phyloP scores from a whole-genome alignment of 306 rosid genomes.

The Corylus avellana region DNA sequence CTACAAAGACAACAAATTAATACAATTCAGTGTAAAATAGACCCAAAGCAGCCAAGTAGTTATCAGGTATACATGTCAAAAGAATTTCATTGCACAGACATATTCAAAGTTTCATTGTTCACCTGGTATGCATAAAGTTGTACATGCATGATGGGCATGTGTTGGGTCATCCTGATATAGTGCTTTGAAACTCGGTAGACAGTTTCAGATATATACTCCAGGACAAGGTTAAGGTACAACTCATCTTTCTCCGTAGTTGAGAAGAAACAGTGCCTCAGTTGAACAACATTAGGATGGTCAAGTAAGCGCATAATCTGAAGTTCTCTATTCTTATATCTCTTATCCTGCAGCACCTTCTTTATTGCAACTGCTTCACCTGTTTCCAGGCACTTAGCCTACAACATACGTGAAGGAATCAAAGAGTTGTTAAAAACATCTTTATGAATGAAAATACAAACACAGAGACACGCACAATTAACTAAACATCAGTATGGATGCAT shows the following conservation, averaged over 20 bases:
- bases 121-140: conserved; percentile 88
- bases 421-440: neutral
- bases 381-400: conserved; percentile 90
- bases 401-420: conserved; percentile 3
- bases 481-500: neutral
- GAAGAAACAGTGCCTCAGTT: conserved; percentile 81
- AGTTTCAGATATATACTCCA: conserved; percentile 84
- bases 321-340: conserved; percentile 92
- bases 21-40: conserved; percentile 3
- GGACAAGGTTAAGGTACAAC: conserved; percentile 89
- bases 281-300: conserved; percentile 77
- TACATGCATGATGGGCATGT: conserved; percentile 65
- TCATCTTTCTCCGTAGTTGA: conserved; percentile 89
- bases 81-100: conserved; percentile 7
- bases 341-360: conserved; percentile 91
- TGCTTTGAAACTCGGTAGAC: conserved; percentile 81
- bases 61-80: neutral
- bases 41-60: conserved; percentile 4
- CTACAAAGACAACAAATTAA: conserved; percentile 51
- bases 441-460: conserved; percentile 3
- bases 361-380: conserved; percentile 81
- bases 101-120: conserved; percentile 19
- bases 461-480: neutral
- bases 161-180: conserved; percentile 57
- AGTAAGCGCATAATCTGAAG: conserved; percentile 84